A percentile compares a stretch with the other conserved stretches of the same genome.
Evolutionary conservation across 2,329 filamentous ascomycete species (phyloP).

Genomic region (Fusarium sp.): DNA sequence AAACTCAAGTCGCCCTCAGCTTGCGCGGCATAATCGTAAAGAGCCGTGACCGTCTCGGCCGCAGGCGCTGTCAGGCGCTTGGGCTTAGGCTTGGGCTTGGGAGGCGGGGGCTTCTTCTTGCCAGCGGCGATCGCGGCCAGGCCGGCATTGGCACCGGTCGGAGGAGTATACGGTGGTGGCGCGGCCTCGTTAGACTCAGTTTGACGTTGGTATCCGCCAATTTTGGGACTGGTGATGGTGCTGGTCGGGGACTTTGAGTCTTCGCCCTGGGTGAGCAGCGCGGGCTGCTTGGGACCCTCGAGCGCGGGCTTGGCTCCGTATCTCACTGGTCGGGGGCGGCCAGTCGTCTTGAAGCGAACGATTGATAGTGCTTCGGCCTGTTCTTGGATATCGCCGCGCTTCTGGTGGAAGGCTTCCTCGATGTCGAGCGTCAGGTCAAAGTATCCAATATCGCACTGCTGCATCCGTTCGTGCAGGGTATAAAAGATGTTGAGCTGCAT

Average conservation of each 20-base stretch:
- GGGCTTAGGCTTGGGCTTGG: slow-evolving; percentile 79
- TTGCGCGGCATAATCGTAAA: slow-evolving; percentile 97
- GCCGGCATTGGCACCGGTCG: slow-evolving; percentile 53
- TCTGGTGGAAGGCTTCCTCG: slow-evolving; percentile 89
- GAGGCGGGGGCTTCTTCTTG: slow-evolving; percentile 77
- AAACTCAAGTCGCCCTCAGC: slow-evolving; percentile 96
- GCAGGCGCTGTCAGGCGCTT: slow-evolving; percentile 74
- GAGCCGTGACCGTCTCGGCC: slow-evolving; percentile 84
- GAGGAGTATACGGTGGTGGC: slow-evolving; percentile 78
- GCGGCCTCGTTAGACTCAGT: slow-evolving; percentile 62
- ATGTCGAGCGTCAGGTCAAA: slow-evolving; percentile 93
- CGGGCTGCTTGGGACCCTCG: slow-evolving; percentile 61
- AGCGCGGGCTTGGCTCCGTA: slow-evolving; percentile 68
- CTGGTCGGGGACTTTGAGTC: slow-evolving; percentile 43
- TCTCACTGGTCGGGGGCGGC: slow-evolving; percentile 71
- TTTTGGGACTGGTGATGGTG: slow-evolving; percentile 43
- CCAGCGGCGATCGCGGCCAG: slow-evolving; percentile 64
- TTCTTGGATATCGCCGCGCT: slow-evolving; percentile 89
- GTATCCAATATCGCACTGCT: slow-evolving; percentile 95
- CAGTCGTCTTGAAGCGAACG: slow-evolving; percentile 91
- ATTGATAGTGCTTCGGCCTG: slow-evolving; percentile 86
- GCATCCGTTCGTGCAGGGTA: slow-evolving; percentile 98
- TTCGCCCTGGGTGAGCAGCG: slow-evolving; percentile 64
- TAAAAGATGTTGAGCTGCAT: slow-evolving; percentile 99
- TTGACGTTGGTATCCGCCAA: slow-evolving; percentile 50